Conservation (phyloP, 139 green algal genomes). For the Auxenochlorella protothecoides region DNA sequence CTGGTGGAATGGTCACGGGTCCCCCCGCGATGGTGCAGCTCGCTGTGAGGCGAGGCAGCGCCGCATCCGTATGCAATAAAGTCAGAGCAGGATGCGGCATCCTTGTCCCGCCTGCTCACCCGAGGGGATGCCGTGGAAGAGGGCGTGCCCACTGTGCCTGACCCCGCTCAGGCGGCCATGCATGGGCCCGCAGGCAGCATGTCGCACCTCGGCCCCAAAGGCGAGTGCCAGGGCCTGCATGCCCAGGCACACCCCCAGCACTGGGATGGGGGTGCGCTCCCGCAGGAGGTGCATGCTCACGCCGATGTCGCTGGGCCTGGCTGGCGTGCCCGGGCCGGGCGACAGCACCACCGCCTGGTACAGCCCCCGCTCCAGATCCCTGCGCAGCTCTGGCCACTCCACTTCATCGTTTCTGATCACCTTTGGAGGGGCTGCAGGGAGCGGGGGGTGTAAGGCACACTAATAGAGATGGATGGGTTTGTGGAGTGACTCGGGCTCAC, state of each 20-base stretch:
- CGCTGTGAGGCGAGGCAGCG: too few relatives aligned
- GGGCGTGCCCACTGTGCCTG: slow-evolving; percentile 51
- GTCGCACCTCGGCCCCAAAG: slow-evolving; percentile 42
- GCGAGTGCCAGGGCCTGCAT: slow-evolving; percentile 80
- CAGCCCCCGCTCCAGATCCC: slow-evolving; percentile 23
- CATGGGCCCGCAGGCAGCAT: slow-evolving; percentile 67
- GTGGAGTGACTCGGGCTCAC: too few relatives aligned
- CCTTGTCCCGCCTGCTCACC: slow-evolving; percentile 7
- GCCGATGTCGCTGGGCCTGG: slow-evolving; percentile 59
- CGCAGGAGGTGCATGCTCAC: slow-evolving; percentile 23
- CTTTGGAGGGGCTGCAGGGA: slow-evolving; percentile 43
- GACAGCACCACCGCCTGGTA: slow-evolving; percentile 90
- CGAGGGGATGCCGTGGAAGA: slow-evolving; percentile 78
- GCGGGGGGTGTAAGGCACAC: too few relatives aligned
- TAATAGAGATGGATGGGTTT: too few relatives aligned
- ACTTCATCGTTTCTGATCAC: slow-evolving; percentile 79
- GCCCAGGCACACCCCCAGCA: slow-evolving; percentile 94
- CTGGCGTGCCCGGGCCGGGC: slow-evolving; percentile 83
- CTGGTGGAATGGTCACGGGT: too few relatives aligned
- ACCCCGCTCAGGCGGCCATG: slow-evolving; percentile 79
- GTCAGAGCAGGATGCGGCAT: too few relatives aligned
- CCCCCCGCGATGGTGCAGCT: too few relatives aligned
- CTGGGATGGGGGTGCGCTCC: slow-evolving; percentile 73
- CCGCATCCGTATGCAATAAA: too few relatives aligned
- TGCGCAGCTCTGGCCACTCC: slow-evolving; percentile 31